Evolutionary conservation across 1,284 basidiomycete genomes (phyloP).

Genomic region (Omphalotus olearius): DNA sequence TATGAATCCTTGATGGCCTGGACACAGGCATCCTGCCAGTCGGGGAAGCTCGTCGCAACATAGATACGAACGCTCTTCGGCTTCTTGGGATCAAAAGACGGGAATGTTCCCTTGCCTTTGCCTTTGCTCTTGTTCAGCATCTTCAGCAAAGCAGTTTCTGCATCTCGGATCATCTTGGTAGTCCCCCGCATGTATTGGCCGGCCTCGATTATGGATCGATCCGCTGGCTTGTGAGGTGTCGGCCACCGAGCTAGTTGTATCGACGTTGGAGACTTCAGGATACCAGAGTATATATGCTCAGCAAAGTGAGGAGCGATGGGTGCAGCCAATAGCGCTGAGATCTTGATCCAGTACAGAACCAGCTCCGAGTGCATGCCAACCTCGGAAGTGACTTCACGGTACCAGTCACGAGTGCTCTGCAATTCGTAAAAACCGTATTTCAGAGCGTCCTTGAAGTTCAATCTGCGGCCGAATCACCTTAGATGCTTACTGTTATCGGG

Average conservation of each 20-base stretch:
- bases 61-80: slow-evolving; percentile 87
- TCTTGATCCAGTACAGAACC: slow-evolving; percentile 78
- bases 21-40: slow-evolving; percentile 89
- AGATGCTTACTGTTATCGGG: too few relatives aligned
- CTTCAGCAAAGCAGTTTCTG: slow-evolving; percentile 78
- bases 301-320: slow-evolving; percentile 96
- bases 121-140: slow-evolving; percentile 67
- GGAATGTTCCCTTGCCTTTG: slow-evolving; percentile 32
- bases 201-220: slow-evolving; percentile 64
- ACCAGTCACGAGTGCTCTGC: slow-evolving; percentile 92
- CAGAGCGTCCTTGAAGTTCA: slow-evolving; percentile 93
- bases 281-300: slow-evolving; percentile 83
- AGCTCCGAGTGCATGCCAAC: slow-evolving; percentile 89
- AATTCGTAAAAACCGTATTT: slow-evolving; percentile 97
- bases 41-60: slow-evolving; percentile 88
- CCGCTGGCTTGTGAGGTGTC: slow-evolving; percentile 50
- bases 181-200: slow-evolving; percentile 83
- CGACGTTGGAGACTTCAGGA: slow-evolving; percentile 73
- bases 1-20: slow-evolving; percentile 74
- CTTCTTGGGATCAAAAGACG: slow-evolving; percentile 74
- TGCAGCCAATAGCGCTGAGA: slow-evolving; percentile 75
- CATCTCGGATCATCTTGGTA: slow-evolving; percentile 88
- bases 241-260: slow-evolving; percentile 87
- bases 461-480: slow-evolving; percentile 40
- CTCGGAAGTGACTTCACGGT: slow-evolving; percentile 88